phyloP scores from a whole-genome alignment of 345 rosid genomes.

The Excoecaria cochinchinensis region DNA sequence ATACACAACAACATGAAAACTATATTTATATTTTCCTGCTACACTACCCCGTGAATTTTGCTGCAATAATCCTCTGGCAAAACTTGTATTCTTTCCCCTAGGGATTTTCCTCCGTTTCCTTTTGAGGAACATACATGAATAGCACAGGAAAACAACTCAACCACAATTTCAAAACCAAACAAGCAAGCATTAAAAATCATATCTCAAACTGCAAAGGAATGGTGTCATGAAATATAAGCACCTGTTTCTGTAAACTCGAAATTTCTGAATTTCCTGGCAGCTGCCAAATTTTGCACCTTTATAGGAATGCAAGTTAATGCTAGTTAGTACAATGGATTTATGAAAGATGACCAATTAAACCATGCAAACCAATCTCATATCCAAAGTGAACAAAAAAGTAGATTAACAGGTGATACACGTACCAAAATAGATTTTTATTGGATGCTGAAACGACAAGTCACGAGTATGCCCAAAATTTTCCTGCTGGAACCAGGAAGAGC shows the following conservation, averaged over 20 bases:
- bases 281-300: conserved; percentile 91
- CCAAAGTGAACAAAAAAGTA: conserved; percentile 6
- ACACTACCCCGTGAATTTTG: neutral
- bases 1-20: neutral
- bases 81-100: neutral
- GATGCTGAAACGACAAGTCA: conserved; percentile 85
- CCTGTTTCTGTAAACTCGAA: conserved; percentile 82
- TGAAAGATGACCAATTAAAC: conserved; percentile 3
- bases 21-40: neutral
- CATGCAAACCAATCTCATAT: conserved; percentile 1
- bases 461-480: conserved; percentile 76
- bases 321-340: conserved; percentile 2
- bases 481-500: conserved; percentile 74
- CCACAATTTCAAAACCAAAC: neutral
- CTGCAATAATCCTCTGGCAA: neutral
- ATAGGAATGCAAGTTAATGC: conserved; percentile 4
- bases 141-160: neutral
- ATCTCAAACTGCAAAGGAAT: neutral
- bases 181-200: neutral
- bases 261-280: conserved; percentile 85
- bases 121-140: neutral
- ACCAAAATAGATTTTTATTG: conserved; percentile 95
- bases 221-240: conserved; percentile 19
- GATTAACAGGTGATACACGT: conserved; percentile 19
- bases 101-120: neutral